Conservation (phyloP, 2,329 filamentous ascomycete genomes). For the Alternaria rosae region DNA sequence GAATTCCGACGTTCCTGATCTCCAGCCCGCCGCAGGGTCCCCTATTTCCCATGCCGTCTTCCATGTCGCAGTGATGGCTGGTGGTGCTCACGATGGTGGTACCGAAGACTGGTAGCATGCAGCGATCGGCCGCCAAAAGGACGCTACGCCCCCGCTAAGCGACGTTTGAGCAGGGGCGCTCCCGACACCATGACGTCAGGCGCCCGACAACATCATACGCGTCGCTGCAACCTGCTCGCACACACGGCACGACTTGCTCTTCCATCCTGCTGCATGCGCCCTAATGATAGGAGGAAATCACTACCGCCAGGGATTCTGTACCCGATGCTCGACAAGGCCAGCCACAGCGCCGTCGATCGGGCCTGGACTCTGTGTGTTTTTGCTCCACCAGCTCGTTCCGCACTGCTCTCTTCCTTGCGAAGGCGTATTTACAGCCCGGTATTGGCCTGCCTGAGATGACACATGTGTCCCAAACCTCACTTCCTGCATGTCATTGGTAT, state of each 20-base stretch:
- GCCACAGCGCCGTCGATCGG: slow-evolving; percentile 40
- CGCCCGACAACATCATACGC: slow-evolving; percentile 8
- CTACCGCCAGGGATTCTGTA: slow-evolving; percentile 21
- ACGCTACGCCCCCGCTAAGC: slow-evolving; percentile 20
- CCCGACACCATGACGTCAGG: slow-evolving; percentile 13
- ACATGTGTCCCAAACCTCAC: neutral
- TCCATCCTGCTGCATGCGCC: slow-evolving; percentile 29
- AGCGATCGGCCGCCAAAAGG: slow-evolving; percentile 19
- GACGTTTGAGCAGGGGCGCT: slow-evolving; percentile 16
- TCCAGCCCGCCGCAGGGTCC: slow-evolving; percentile 17
- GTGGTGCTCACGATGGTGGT: slow-evolving; percentile 10
- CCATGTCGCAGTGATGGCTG: neutral
- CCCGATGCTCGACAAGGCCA: slow-evolving; percentile 29
- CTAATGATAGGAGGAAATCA: slow-evolving; percentile 28
- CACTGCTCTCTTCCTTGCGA: neutral
- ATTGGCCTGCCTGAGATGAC: neutral
- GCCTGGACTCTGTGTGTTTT: slow-evolving; percentile 30
- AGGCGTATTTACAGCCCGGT: neutral
- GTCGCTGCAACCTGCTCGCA: slow-evolving; percentile 14
- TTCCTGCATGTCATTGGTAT: neutral
- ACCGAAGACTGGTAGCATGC: slow-evolving; percentile 14
- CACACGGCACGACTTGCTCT: slow-evolving; percentile 27
- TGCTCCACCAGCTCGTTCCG: slow-evolving; percentile 8
- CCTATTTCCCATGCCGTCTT: slow-evolving; percentile 3
- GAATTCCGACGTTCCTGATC: slow-evolving; percentile 10